Conservation (phyloP, 306 rosid species). For the Medicago lupulina region DNA sequence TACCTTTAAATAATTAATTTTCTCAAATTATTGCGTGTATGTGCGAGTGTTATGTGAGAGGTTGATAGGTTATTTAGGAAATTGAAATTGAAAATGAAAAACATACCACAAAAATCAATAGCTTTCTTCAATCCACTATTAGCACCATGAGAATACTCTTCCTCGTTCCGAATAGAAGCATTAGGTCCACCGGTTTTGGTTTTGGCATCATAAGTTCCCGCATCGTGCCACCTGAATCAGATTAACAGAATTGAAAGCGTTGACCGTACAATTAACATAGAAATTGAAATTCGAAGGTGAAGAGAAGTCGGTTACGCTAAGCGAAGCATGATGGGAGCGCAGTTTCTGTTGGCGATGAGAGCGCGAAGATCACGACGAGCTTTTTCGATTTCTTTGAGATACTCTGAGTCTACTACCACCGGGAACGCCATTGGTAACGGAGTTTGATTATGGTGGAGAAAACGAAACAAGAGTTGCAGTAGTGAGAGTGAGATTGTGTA, state of each 20-base stretch:
- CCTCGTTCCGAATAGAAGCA: slow-evolving; percentile 86
- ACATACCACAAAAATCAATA: slow-evolving; percentile 75
- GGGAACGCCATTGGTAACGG: slow-evolving; percentile 66
- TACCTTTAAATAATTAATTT: no score
- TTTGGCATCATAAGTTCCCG: slow-evolving; percentile 82
- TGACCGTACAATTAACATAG: slow-evolving; percentile 33
- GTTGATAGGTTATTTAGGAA: no score
- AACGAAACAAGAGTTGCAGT: slow-evolving; percentile 1
- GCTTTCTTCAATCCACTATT: slow-evolving; percentile 92
- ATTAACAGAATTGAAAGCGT: slow-evolving; percentile 22
- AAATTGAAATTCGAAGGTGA: slow-evolving; percentile 1
- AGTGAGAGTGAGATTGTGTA: background rate
- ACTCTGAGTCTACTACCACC: slow-evolving; percentile 70
- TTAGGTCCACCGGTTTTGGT: slow-evolving; percentile 90
- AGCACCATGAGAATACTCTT: slow-evolving; percentile 80
- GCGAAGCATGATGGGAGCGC: slow-evolving; percentile 97
- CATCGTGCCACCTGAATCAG: slow-evolving; percentile 87
- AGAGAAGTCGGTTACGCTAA: slow-evolving; percentile 58
- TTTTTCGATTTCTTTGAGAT: slow-evolving; percentile 74
- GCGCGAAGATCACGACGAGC: slow-evolving; percentile 96
- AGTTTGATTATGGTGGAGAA: background rate
- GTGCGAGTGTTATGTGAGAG: no score
- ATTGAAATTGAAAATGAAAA: background rate
- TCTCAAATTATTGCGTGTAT: no score
- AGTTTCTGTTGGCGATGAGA: slow-evolving; percentile 77